Conservation (phyloP, 129 eudicot genomes). For the Escallonia rubra region DNA sequence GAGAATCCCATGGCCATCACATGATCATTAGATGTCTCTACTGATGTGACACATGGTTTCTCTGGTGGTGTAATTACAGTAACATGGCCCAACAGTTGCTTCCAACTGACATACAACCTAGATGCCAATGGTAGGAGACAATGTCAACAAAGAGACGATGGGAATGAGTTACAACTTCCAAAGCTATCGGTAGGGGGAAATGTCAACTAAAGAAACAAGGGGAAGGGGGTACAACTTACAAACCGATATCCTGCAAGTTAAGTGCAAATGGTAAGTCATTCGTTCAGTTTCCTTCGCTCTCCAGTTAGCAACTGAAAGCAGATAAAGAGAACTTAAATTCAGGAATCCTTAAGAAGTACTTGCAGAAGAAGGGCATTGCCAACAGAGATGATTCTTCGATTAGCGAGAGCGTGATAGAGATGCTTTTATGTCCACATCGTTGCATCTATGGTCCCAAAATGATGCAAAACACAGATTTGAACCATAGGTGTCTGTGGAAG, state of each 20-base stretch:
- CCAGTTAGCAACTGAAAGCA: constrained; percentile 92
- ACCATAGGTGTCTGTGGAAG: no score
- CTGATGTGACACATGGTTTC: constrained; percentile 65
- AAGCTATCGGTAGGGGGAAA: no score
- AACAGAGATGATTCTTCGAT: no score
- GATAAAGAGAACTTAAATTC: no score
- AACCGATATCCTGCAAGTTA: constrained; percentile 45
- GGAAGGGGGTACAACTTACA: neutral
- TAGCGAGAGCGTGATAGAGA: neutral
- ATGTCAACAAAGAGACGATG: no score
- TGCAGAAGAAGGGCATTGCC: no score
- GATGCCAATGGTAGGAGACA: neutral
- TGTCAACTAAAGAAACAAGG: neutral
- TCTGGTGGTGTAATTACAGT: constrained; percentile 87
- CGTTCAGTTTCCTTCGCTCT: constrained; percentile 97
- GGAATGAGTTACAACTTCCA: no score
- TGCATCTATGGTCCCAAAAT: no score
- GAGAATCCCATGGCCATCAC: constrained; percentile 99
- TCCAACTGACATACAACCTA: constrained; percentile 55
- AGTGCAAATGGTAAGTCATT: constrained; percentile 95
- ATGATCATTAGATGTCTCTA: constrained; percentile 91
- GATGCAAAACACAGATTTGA: no score
- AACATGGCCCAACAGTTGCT: constrained; percentile 88
- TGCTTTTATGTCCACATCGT: no score
- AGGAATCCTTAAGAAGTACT: no score